phyloP scores from a whole-genome alignment of 805 yeast genomes.

The Metschnikowia cubensis region DNA sequence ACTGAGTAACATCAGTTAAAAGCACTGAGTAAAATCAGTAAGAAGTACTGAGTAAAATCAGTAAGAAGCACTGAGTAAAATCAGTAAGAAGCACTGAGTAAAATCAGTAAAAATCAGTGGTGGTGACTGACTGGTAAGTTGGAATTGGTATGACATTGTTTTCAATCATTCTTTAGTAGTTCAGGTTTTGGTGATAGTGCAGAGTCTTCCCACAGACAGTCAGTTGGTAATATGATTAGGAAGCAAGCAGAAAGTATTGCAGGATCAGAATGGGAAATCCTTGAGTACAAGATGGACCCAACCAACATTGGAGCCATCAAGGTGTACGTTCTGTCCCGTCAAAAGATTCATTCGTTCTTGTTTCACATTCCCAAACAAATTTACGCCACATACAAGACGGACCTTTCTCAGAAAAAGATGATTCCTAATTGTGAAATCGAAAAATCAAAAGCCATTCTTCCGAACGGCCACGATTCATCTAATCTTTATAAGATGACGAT shows the following conservation, averaged over 20 bases:
- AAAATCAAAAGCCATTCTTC: constrained; percentile 57
- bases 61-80: too few species aligned
- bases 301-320: constrained; percentile 68
- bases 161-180: too few species aligned
- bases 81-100: too few species aligned
- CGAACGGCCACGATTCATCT: constrained; percentile 58
- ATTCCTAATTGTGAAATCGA: constrained; percentile 54
- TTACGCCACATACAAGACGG: constrained; percentile 60
- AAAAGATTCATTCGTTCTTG: constrained; percentile 66
- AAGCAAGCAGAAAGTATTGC: constrained; percentile 77
- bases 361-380: constrained; percentile 73
- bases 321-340: constrained; percentile 65
- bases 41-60: too few species aligned
- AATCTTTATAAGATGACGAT: constrained; percentile 60
- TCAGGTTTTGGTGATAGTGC: constrained; percentile 71
- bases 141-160: too few species aligned
- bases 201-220: constrained; percentile 49
- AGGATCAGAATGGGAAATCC: constrained; percentile 78
- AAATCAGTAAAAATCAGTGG: too few species aligned
- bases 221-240: constrained; percentile 66
- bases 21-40: too few species aligned
- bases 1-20: too few species aligned
- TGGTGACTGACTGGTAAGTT: too few species aligned
- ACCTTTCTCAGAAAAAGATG: constrained; percentile 33
- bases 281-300: constrained; percentile 60